These are phyloP conservation scores for Plasmodium coatneyi DNA, from an alignment of 169 alveolate species.

Conservation along the genomic window DNA sequence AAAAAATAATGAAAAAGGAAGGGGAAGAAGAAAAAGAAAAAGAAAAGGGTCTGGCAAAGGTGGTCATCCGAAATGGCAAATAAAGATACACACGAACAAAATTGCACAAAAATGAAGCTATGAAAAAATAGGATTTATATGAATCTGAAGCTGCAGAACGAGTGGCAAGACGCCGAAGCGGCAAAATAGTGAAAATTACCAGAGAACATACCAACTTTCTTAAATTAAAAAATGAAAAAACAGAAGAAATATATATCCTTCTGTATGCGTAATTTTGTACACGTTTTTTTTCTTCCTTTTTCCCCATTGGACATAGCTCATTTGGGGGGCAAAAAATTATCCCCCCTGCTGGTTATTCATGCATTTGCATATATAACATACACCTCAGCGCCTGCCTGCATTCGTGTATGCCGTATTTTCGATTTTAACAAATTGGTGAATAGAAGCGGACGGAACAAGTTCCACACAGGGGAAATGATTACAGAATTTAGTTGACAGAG, in stretches of 20 bases:
- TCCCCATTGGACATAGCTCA: not conserved
- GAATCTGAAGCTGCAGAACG: not conserved
- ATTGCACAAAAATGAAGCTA: not conserved
- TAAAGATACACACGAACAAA: not conserved
- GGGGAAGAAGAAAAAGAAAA: not conserved
- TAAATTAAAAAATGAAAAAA: not conserved
- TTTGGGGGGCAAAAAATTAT: not conserved
- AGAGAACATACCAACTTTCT: not conserved
- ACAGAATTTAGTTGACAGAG: not conserved
- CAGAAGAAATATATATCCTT: not conserved
- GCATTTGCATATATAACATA: not conserved
- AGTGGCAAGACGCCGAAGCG: not conserved
- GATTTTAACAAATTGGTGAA: not conserved
- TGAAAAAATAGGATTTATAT: not conserved
- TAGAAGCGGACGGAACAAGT: not conserved
- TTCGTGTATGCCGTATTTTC: not conserved
- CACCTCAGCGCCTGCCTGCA: not conserved
- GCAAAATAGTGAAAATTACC: not conserved
- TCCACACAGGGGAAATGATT: not conserved
- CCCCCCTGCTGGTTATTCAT: not conserved
- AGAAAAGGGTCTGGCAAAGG: not conserved
- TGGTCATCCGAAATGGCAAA: not conserved
- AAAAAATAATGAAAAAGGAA: not conserved
- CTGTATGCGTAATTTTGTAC: not conserved
- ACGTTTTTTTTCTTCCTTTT: not conserved